Percentiles rank a stretch among this genome's conserved stretches.
Evolutionary conservation across 768 basidiomycete species (phyloP).

Genomic region (Naganishia randhawae): DNA sequence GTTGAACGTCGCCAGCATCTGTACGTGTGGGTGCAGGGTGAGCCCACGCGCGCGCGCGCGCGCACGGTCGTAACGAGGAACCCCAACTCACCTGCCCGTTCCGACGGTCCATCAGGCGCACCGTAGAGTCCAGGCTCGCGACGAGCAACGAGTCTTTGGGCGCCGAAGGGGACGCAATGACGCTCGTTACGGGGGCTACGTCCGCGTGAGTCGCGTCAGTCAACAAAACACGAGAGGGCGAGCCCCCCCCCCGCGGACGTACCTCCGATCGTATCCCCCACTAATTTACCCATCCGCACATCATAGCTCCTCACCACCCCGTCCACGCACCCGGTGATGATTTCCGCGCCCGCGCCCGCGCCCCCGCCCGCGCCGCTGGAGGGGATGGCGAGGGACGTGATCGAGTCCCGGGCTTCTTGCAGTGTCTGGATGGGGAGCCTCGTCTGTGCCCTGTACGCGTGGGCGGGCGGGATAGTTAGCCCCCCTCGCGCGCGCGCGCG

Average conservation of each 20-base stretch:
- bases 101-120: conserved; percentile 77
- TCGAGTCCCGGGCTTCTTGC: conserved; percentile 80
- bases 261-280: conserved; percentile 87
- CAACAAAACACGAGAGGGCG: not conserved
- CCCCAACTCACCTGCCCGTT: conserved; percentile 57
- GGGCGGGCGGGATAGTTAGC: not conserved
- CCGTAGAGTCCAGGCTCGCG: conserved; percentile 74
- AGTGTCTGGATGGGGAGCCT: conserved; percentile 84
- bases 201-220: not conserved
- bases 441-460: conserved; percentile 60
- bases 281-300: conserved; percentile 83
- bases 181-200: conserved; percentile 78
- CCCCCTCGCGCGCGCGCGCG: not conserved
- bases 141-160: conserved; percentile 69
- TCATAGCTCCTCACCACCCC: conserved; percentile 91
- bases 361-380: conserved; percentile 54
- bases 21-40: conserved; percentile 34
- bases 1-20: conserved; percentile 72
- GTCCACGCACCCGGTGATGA: conserved; percentile 82
- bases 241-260: conserved; percentile 42
- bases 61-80: not conserved
- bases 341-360: too few species aligned
- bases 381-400: conserved; percentile 61
- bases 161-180: conserved; percentile 61
- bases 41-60: not conserved